Evolutionary conservation across 768 basidiomycete species (phyloP).

Genomic region (Tremella yokohamensis): DNA sequence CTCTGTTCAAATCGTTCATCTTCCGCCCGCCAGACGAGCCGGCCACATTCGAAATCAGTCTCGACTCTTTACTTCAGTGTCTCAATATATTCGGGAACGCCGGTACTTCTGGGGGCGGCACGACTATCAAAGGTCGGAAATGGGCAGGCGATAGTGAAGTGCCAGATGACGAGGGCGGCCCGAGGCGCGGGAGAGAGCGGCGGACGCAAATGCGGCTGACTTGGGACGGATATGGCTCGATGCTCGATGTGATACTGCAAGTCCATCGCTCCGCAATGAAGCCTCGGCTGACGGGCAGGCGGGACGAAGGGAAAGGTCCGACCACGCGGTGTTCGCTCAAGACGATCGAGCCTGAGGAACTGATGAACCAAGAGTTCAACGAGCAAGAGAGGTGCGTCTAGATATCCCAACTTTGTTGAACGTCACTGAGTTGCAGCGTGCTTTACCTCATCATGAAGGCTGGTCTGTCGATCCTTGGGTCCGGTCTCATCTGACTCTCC

Average conservation of each 20-base stretch:
- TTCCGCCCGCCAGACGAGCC: constrained; percentile 54
- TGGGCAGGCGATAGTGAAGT: constrained; percentile 51
- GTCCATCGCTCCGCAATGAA: constrained; percentile 42
- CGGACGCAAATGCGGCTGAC: constrained; percentile 80
- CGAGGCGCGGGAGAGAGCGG: constrained; percentile 51
- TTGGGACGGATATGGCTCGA: constrained; percentile 73
- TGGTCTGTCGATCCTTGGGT: constrained; percentile 15
- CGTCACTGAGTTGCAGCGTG: constrained; percentile 54
- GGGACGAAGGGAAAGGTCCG: constrained; percentile 46
- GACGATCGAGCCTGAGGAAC: constrained; percentile 77
- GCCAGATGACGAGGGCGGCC: constrained; percentile 50
- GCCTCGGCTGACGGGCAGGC: constrained; percentile 19
- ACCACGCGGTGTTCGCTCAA: constrained; percentile 46
- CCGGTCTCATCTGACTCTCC: not conserved
- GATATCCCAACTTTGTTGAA: not conserved
- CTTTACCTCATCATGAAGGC: constrained; percentile 84
- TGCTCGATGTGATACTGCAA: constrained; percentile 73
- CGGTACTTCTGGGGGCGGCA: constrained; percentile 27
- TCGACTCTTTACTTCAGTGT: constrained; percentile 80
- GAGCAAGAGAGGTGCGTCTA: constrained; percentile 59
- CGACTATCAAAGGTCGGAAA: constrained; percentile 50
- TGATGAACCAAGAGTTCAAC: constrained; percentile 75
- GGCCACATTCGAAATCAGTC: constrained; percentile 68
- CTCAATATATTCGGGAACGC: constrained; percentile 91
- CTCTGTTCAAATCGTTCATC: constrained; percentile 74